Evolutionary conservation across 148 eudicot species (phyloP).

Genomic region (Chenopodium formosanum): DNA sequence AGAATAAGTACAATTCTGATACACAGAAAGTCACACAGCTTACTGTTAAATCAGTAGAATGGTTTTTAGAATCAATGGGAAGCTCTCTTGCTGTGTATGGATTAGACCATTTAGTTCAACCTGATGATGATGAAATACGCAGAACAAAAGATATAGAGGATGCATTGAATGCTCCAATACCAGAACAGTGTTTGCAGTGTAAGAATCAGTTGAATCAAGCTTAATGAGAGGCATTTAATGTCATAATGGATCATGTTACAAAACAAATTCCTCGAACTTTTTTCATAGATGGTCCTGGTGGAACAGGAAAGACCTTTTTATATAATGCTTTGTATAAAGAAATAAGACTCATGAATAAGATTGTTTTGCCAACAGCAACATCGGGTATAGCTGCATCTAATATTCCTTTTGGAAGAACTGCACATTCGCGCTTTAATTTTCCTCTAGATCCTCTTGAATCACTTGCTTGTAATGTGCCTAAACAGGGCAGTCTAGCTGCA

Average conservation of each 20-base stretch:
- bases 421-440: too few relatives aligned
- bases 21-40: neutral
- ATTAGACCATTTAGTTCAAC: neutral
- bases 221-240: neutral
- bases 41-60: neutral
- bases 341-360: neutral
- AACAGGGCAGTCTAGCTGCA: too few relatives aligned
- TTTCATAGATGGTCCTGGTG: neutral
- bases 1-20: neutral
- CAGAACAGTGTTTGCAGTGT: too few relatives aligned
- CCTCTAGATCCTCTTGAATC: too few relatives aligned
- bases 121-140: neutral
- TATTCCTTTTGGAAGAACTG: too few relatives aligned
- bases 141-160: too few relatives aligned
- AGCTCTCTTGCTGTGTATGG: too few relatives aligned
- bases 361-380: too few relatives aligned
- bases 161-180: neutral
- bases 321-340: neutral
- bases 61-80: neutral
- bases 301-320: neutral
- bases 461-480: too few relatives aligned
- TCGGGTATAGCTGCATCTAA: too few relatives aligned
- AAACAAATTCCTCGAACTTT: neutral
- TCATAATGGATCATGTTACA: neutral
- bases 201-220: neutral